phyloP scores from a whole-genome alignment of 768 basidiomycete genomes.

The Gloeophyllum trabeum region DNA sequence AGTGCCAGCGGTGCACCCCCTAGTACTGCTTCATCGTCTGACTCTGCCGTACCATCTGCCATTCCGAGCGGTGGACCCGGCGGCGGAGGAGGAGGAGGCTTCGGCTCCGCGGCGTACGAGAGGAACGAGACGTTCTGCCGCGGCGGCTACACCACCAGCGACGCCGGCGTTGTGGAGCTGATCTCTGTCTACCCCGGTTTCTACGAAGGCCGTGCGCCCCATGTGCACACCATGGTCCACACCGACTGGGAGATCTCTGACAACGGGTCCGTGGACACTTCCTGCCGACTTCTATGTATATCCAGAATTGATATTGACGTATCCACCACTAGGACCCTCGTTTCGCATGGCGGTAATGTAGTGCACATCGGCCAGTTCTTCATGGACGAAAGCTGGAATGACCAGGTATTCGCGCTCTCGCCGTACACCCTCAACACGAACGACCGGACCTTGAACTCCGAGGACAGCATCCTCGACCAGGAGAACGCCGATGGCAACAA shows the following conservation, averaged over 20 bases:
- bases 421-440: slow-evolving; percentile 19
- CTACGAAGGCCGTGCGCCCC: slow-evolving; percentile 23
- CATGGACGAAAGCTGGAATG: slow-evolving; percentile 24
- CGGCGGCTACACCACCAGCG: slow-evolving; percentile 21
- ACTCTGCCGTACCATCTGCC: too few species aligned
- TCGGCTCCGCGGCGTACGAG: too few species aligned
- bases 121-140: slow-evolving; percentile 22
- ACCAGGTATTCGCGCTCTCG: slow-evolving; percentile 14
- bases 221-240: slow-evolving; percentile 25
- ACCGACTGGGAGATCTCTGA: slow-evolving; percentile 13
- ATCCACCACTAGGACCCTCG: slow-evolving; percentile 14
- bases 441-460: slow-evolving; percentile 15
- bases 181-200: slow-evolving; percentile 20
- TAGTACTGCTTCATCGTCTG: too few species aligned
- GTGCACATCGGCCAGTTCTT: slow-evolving; percentile 27
- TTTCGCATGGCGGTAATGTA: slow-evolving; percentile 17
- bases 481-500: slow-evolving; percentile 13
- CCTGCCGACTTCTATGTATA: too few species aligned
- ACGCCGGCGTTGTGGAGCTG: slow-evolving; percentile 22
- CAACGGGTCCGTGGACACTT: too few species aligned
- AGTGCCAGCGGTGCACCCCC: too few species aligned
- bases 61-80: too few species aligned
- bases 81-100: too few species aligned
- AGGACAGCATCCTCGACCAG: slow-evolving; percentile 18
- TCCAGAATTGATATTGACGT: not conserved